Evolutionary conservation across 2,329 filamentous ascomycete species (phyloP).

Genomic region (Blastomyces emzantsi): DNA sequence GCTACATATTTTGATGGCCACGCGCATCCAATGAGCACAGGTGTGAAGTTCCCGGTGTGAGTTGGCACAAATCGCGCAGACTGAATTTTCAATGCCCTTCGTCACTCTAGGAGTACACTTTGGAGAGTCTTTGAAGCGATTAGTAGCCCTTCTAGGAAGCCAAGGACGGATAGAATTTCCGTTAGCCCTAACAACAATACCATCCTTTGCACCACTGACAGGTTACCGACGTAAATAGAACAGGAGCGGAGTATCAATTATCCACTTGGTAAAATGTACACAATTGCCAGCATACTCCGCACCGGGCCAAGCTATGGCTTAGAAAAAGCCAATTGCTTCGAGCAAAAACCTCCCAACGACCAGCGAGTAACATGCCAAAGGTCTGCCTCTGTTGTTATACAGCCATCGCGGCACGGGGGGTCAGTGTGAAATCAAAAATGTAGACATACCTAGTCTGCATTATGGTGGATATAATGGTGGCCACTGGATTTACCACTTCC

Average conservation of each 20-base stretch:
- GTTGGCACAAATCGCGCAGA: not conserved
- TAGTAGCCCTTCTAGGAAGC: not conserved
- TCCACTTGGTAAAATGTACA: not conserved
- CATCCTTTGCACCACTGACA: not conserved
- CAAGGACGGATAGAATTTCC: not conserved
- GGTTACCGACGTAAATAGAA: not conserved
- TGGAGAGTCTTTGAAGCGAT: not conserved
- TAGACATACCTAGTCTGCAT: not conserved
- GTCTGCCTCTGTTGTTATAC: conserved; percentile 7
- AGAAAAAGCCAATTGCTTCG: not conserved
- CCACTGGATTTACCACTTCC: not conserved
- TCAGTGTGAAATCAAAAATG: not conserved
- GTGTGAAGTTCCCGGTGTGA: not conserved
- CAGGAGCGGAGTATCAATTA: not conserved
- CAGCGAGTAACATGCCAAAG: conserved; percentile 2
- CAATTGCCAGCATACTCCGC: not conserved
- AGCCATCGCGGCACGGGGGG: not conserved
- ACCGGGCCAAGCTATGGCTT: not conserved
- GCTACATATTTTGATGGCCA: not conserved
- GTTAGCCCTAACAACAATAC: not conserved
- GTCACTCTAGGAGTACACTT: not conserved
- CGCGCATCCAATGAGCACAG: not conserved
- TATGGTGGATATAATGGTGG: not conserved
- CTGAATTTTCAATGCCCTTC: not conserved
- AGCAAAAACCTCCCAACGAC: not conserved